A percentile compares a stretch with the other conserved stretches of the same genome.
phyloP scores from a whole-genome alignment of 192 early-diverging fungal species.

The Linnemannia elongata region DNA sequence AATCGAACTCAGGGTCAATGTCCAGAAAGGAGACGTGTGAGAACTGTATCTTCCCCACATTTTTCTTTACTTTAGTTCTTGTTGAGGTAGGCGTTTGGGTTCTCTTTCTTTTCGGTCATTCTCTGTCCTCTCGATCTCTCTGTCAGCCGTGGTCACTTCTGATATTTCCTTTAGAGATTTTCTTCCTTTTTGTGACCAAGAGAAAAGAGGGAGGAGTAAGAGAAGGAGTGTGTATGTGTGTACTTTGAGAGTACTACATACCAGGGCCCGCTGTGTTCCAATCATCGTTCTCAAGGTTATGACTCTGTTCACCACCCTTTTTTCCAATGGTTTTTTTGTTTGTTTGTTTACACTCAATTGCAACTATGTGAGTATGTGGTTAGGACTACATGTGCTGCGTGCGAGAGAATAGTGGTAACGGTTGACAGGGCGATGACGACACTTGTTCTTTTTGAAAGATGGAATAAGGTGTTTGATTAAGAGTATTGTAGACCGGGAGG shows the following conservation, averaged over 20 bases:
- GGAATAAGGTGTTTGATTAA: too few species aligned
- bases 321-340: not conserved
- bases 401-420: too few species aligned
- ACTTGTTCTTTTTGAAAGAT: too few species aligned
- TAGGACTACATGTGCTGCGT: too few species aligned
- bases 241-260: too few species aligned
- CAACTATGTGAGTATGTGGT: too few species aligned
- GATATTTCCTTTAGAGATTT: not conserved
- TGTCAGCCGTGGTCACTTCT: not conserved
- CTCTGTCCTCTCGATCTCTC: too few species aligned
- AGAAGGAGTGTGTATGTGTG: not conserved
- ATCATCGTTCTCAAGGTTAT: too few species aligned
- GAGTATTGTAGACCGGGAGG: too few species aligned
- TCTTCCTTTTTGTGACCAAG: not conserved
- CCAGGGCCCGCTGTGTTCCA: too few species aligned
- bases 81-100: not conserved
- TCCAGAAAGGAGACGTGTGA: not conserved
- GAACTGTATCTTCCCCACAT: not conserved
- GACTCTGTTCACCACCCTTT: not conserved
- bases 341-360: slow-evolving; percentile 3
- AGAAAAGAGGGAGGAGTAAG: not conserved
- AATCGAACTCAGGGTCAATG: not conserved
- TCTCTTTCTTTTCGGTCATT: not conserved
- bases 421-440: too few species aligned
- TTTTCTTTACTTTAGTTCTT: not conserved